Evolutionary conservation across 2,329 filamentous ascomycete genomes (phyloP).

Genomic region (Aspergillus tanneri): DNA sequence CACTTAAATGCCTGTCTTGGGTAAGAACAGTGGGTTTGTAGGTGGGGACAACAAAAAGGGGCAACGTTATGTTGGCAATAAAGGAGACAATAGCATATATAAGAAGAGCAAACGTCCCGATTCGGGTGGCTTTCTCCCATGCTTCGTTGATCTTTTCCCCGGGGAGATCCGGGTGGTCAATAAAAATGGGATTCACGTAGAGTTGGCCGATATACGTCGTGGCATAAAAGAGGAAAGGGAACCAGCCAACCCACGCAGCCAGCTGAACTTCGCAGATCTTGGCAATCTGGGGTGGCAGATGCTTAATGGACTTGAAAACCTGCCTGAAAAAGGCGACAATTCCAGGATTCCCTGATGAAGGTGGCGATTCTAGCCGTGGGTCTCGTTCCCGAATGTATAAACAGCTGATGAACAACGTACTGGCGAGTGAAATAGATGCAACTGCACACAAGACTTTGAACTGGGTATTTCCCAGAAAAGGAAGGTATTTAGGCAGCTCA

Average conservation of each 20-base stretch:
- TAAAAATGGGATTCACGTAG: constrained; percentile 79
- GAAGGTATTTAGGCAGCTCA: constrained; percentile 70
- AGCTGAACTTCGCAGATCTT: constrained; percentile 81
- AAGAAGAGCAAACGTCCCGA: constrained; percentile 85
- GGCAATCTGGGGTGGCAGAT: constrained; percentile 76
- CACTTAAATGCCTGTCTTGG: constrained; percentile 8
- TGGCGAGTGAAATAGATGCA: constrained; percentile 69
- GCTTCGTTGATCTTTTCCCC: constrained; percentile 72
- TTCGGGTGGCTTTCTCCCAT: constrained; percentile 80
- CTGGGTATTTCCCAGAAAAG: constrained; percentile 81
- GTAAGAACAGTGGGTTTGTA: constrained; percentile 49
- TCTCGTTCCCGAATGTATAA: constrained; percentile 73
- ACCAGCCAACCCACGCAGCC: constrained; percentile 92
- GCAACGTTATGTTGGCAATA: constrained; percentile 75
- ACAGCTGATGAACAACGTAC: constrained; percentile 71
- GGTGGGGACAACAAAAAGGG: constrained; percentile 79
- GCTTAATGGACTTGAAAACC: constrained; percentile 72
- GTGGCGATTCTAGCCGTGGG: constrained; percentile 68
- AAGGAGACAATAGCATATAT: constrained; percentile 86
- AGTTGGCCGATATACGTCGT: constrained; percentile 93
- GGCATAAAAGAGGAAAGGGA: constrained; percentile 92
- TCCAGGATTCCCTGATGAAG: constrained; percentile 60
- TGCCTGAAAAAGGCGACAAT: constrained; percentile 75
- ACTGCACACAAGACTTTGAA: constrained; percentile 91
- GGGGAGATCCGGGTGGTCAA: constrained; percentile 73